phyloP scores from a whole-genome alignment of 495 filamentous ascomycete species.

The Melanomma pulvis-pyrius region DNA sequence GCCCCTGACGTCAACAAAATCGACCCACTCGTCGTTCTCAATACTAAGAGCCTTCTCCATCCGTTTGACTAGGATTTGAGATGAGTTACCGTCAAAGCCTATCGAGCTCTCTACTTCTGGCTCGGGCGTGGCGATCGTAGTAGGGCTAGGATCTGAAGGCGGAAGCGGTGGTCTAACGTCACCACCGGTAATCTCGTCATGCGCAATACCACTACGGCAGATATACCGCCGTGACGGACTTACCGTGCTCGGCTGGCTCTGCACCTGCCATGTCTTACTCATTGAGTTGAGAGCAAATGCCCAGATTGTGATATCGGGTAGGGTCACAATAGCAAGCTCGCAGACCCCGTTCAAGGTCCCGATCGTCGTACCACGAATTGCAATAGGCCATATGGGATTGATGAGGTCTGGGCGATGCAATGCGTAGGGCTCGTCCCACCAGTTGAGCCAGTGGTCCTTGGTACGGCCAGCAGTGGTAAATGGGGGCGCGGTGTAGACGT shows the following conservation, averaged over 20 bases:
- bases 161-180: no score
- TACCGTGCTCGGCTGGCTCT: neutral
- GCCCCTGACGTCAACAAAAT: conserved; percentile 19
- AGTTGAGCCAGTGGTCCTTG: conserved; percentile 32
- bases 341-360: conserved; percentile 23
- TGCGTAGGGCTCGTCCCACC: conserved; percentile 13
- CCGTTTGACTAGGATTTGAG: conserved; percentile 4
- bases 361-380: conserved; percentile 27
- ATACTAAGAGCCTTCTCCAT: conserved; percentile 18
- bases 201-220: conserved; percentile 17
- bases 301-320: conserved; percentile 36
- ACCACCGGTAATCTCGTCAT: no score
- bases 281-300: conserved; percentile 26
- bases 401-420: neutral
- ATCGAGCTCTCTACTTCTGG: neutral
- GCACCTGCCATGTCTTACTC: conserved; percentile 26
- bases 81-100: conserved; percentile 26
- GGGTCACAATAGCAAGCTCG: conserved; percentile 29
- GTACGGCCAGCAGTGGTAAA: conserved; percentile 11
- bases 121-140: no score
- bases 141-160: no score
- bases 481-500: conserved; percentile 18
- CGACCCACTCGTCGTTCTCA: conserved; percentile 34
- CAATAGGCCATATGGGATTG: conserved; percentile 30
- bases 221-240: conserved; percentile 4